Base-by-base conservation (phyloP, 129 eudicot species). In the Pulicaria dysenterica region DNA sequence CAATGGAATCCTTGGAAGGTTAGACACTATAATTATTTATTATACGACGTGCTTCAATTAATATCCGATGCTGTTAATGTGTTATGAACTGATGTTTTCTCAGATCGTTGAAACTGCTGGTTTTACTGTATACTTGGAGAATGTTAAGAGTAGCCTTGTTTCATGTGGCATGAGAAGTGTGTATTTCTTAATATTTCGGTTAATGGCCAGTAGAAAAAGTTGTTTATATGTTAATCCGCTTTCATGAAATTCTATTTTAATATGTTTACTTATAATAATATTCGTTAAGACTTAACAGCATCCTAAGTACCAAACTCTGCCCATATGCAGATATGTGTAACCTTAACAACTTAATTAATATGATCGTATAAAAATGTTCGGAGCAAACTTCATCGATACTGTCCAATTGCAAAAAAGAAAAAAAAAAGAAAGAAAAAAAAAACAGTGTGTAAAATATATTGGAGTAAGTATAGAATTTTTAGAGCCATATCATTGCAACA, bases 1-100 rank as follows among this genome's bases (percentile, higher is more conserved):
- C 14, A 92, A 94, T 77, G 99, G 99, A 9, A 94, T 92, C 70
- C 88, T 92, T 54, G 98, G 98, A 60, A 89, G 95, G 98, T 92
- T 67, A 31, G 58, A 41, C 42, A 16, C 16, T 3, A 50, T 58
- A 41, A 11, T 61, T 61, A 3, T 17, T 13, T 12, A 48, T 24
- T 6, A 14, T 62, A 8, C 67, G 11, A 11, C 34, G 7, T 37
- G 51, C 5, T 39, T 53, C 53, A 41, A 54, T 54, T 45, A 9
- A 24, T 46, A 70, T 70, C 11, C 38, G 15, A 31, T 57, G 67
- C 5, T 72, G 43, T 31, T 71, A 45, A 38, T 24, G 31, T 67
- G 34, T 42, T 56, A 46, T 45, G 6, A 15, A 15, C 11, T 46
- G 12, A 24, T 19, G 44, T 7, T 13, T 72, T 12, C 8, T 57